These are phyloP conservation scores for Sanghuangporus sanghuang DNA, from an alignment of 1,284 basidiomycete genomes.

Conservation along the genomic window DNA sequence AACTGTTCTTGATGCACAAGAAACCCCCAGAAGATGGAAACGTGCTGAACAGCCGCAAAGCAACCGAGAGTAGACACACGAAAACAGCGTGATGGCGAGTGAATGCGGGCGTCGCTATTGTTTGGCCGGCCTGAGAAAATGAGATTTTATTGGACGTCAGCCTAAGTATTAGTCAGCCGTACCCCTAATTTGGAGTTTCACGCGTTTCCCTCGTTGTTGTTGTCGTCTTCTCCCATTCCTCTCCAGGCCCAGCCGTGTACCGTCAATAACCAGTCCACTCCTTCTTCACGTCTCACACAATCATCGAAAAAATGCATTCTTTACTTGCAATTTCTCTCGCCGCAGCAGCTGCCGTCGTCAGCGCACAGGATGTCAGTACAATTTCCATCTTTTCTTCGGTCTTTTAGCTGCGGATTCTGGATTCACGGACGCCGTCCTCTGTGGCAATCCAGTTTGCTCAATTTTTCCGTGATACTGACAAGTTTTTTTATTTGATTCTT, in stretches of 20 bases:
- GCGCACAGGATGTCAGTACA: constrained; percentile 28
- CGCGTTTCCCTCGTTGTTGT: background rate
- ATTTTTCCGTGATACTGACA: constrained; percentile 5
- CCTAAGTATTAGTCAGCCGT: background rate
- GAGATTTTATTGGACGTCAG: background rate
- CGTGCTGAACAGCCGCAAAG: background rate
- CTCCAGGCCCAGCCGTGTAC: background rate
- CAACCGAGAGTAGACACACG: too few relatives aligned
- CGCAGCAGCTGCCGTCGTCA: constrained; percentile 42
- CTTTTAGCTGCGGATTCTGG: background rate
- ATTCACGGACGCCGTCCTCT: background rate
- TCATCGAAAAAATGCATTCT: constrained; percentile 40
- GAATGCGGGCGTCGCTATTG: too few relatives aligned
- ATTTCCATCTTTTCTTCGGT: constrained; percentile 20
- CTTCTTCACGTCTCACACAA: constrained; percentile 12
- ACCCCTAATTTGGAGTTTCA: background rate
- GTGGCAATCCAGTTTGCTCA: constrained; percentile 1
- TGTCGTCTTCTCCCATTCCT: background rate
- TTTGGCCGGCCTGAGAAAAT: background rate
- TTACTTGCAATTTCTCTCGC: constrained; percentile 42
- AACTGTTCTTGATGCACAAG: too few relatives aligned
- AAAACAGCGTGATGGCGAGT: too few relatives aligned
- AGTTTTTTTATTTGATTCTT: constrained; percentile 12
- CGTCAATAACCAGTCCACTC: constrained; percentile 15
- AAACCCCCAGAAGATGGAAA: background rate